Conservation (phyloP, 768 basidiomycete genomes). For the Pisolithus tinctorius region DNA sequence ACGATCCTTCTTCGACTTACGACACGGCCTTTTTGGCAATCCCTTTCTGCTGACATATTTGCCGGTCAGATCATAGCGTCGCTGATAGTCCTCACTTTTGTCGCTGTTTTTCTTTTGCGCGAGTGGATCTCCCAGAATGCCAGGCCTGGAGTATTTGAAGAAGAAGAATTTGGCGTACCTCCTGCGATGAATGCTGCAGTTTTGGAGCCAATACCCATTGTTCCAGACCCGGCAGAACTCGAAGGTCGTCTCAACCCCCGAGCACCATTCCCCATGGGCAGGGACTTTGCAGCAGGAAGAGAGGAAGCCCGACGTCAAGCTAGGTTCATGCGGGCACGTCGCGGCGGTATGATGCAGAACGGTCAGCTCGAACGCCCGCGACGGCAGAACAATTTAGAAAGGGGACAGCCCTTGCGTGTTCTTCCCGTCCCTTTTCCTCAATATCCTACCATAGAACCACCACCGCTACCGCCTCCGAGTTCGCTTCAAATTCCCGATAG, state of each 20-base stretch:
- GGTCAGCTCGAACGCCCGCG: constrained; percentile 16
- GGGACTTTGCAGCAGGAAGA: constrained; percentile 6
- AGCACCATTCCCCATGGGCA: constrained; percentile 1
- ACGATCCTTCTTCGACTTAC: constrained; percentile 21
- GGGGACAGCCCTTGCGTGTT: constrained; percentile 7
- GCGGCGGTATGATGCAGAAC: constrained; percentile 12
- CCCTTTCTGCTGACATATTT: constrained; percentile 79
- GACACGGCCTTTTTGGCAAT: constrained; percentile 43
- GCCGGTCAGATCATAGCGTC: constrained; percentile 93
- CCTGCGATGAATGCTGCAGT: constrained; percentile 18
- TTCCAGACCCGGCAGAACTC: constrained; percentile 12
- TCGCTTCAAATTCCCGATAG: not conserved
- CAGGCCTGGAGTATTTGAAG: constrained; percentile 78
- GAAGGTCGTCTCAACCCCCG: constrained; percentile 12
- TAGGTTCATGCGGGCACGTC: constrained; percentile 21
- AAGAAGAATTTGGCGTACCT: constrained; percentile 40
- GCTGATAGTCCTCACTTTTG: constrained; percentile 79
- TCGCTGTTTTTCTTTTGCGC: constrained; percentile 83
- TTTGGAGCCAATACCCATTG: constrained; percentile 11
- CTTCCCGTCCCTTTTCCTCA: constrained; percentile 13
- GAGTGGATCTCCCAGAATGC: constrained; percentile 97
- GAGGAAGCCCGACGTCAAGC: constrained; percentile 21
- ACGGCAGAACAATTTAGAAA: constrained; percentile 12
- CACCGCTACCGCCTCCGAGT: constrained; percentile 1
- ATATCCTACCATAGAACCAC: constrained; percentile 8